Conservation (phyloP, 495 filamentous ascomycete genomes). For the Trichoderma parareesei region DNA sequence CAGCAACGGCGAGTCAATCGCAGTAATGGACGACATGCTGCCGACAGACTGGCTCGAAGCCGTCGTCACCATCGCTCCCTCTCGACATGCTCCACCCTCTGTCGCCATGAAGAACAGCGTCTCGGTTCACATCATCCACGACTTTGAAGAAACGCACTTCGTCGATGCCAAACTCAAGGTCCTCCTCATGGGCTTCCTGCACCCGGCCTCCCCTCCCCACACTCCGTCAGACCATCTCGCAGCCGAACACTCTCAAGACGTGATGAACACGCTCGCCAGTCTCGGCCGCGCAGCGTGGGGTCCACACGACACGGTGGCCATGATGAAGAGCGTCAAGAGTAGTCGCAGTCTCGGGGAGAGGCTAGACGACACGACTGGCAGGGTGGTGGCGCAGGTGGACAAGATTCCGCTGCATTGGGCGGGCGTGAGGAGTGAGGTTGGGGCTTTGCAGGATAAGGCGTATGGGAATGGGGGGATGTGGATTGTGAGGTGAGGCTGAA, state of each 20-base stretch:
- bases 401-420: slow-evolving; percentile 46
- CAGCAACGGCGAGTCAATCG: slow-evolving; percentile 11
- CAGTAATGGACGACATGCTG: slow-evolving; percentile 10
- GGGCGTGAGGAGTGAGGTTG: slow-evolving; percentile 46
- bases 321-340: slow-evolving; percentile 21
- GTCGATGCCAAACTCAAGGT: slow-evolving; percentile 36
- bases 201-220: slow-evolving; percentile 25
- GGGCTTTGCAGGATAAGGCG: slow-evolving; percentile 37
- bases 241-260: slow-evolving; percentile 27
- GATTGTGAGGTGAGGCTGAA: slow-evolving; percentile 26
- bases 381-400: slow-evolving; percentile 43
- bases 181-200: slow-evolving; percentile 49
- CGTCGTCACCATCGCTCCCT: slow-evolving; percentile 44
- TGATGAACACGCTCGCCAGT: slow-evolving; percentile 43
- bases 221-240: slow-evolving; percentile 32
- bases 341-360: slow-evolving; percentile 27
- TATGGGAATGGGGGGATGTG: slow-evolving; percentile 36
- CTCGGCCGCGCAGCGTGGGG: slow-evolving; percentile 49
- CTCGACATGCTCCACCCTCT: slow-evolving; percentile 28
- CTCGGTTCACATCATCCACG: slow-evolving; percentile 37
- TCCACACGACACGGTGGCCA: slow-evolving; percentile 26
- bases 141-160: slow-evolving; percentile 34
- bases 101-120: slow-evolving; percentile 33
- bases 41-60: slow-evolving; percentile 40
- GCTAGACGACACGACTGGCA: slow-evolving; percentile 29